Evolutionary conservation across 1,139 yeast species (phyloP), one percentile per base, ranked within the genome.

Genomic region (Hemisphaericaspora subhashii): DNA sequence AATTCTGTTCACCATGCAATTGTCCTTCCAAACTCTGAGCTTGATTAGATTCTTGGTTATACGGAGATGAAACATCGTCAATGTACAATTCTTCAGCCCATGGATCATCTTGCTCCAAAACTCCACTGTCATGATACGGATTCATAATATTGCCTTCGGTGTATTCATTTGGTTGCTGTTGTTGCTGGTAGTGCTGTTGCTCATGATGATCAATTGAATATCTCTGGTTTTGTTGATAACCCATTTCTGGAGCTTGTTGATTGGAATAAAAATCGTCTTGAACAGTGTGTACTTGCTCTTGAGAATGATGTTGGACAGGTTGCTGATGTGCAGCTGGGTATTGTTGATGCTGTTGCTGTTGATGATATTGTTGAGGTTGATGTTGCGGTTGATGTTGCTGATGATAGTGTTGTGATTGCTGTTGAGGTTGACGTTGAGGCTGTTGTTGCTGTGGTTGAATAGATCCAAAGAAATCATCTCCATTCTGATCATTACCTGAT

Each of bases 41-140:
- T 12, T 27, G 31, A 15, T 9, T 29, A 4, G 16, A 7, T 17
- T 24, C 27, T 12, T 12, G 14, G 6, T 24, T 5, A 12, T 24
- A 13, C 9, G 14, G 15, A 24, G 12, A 24, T 24, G 27, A 4
- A 5, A 4, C 17, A 6, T 29, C 32, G 5, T 29, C 32, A 18
- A 29, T 29, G 12, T n/a, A 17, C 14, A 29, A 17, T 29, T 29
- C 32, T 17, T 29, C 7, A 11, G 32, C 32, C 32, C 32, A 29
- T 3, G 32, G 32, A 29, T 29, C 32, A n/a, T 29, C 23, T 17
- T 17, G 11, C 10, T 18, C 32, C 23, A 29, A 9, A 12, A 29
- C 10, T 4, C 32, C 32, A 29, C 11, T 29, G n/a, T 12, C 23
- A 8, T 29, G 23, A 18, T 29, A 29, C 2, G 32, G 32, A 29